These are phyloP conservation scores for Violaceomyces palustris DNA, from an alignment of 1,284 basidiomycete genomes.

Conservation along the genomic window DNA sequence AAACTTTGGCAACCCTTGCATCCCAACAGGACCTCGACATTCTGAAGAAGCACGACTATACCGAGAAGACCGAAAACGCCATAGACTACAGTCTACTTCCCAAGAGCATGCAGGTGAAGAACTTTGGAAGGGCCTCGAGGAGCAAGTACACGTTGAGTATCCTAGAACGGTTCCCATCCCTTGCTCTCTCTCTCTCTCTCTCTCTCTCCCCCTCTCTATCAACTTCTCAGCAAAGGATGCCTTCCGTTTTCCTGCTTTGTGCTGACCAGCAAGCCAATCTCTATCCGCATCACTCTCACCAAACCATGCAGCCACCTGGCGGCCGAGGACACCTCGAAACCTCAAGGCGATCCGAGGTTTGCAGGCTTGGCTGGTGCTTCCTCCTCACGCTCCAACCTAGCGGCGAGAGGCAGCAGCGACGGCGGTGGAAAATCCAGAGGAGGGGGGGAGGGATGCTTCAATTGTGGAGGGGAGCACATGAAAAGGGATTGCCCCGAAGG, in stretches of 20 bases:
- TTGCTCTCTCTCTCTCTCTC: no score
- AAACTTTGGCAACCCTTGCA: no score
- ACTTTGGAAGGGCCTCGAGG: constrained; percentile 86
- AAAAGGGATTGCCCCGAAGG: constrained; percentile 49
- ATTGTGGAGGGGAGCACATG: constrained; percentile 58
- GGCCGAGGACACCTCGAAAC: constrained; percentile 81
- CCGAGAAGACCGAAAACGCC: constrained; percentile 76
- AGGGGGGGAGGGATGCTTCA: constrained; percentile 72
- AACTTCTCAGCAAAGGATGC: no score
- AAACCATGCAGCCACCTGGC: constrained; percentile 62
- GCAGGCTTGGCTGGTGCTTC: no score
- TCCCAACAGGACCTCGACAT: constrained; percentile 73
- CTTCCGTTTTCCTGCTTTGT: no score
- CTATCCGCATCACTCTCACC: not conserved
- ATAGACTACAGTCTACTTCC: constrained; percentile 77
- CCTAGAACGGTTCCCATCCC: no score
- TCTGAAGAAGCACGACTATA: constrained; percentile 80
- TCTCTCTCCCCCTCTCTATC: no score
- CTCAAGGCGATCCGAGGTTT: constrained; percentile 8
- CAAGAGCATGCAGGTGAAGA: constrained; percentile 91
- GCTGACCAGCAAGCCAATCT: no score
- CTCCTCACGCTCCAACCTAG: no score
- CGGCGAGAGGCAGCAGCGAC: no score
- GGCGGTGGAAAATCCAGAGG: constrained; percentile 38
- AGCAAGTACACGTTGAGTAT: constrained; percentile 84